These are phyloP conservation scores for Massariosphaeria phaeospora DNA, from an alignment of 495 filamentous ascomycete species.

Conservation along the genomic window DNA sequence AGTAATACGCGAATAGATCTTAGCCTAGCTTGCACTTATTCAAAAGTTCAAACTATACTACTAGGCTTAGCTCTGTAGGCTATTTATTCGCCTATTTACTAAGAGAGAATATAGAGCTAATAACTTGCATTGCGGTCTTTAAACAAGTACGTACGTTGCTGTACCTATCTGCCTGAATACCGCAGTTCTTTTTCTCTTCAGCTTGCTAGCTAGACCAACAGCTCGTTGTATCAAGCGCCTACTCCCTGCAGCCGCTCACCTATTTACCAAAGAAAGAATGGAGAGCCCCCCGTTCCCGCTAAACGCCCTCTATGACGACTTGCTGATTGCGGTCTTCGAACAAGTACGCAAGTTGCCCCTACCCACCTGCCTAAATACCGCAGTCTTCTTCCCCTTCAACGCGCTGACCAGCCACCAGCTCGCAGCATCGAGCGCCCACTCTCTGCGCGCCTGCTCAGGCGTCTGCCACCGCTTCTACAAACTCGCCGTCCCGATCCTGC, in stretches of 20 bases:
- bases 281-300: neutral
- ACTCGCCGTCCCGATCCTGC: neutral
- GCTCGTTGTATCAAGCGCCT: neutral
- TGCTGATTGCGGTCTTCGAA: neutral
- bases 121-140: neutral
- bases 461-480: neutral
- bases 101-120: neutral
- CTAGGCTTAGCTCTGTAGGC: too few relatives aligned
- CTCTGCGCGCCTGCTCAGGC: neutral
- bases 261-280: neutral
- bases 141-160: neutral
- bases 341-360: too few relatives aligned
- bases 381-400: neutral
- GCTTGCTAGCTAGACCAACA: neutral
- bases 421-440: neutral
- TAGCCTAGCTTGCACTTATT: too few relatives aligned
- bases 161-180: neutral
- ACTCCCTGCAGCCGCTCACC: too few relatives aligned
- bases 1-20: too few relatives aligned
- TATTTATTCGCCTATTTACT: too few relatives aligned
- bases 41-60: too few relatives aligned
- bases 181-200: neutral
- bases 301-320: neutral
- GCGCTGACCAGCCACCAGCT: neutral
- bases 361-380: neutral